Evolutionary conservation across 352 stramenopile species (phyloP).

Genomic region (Pythium utonaiense): DNA sequence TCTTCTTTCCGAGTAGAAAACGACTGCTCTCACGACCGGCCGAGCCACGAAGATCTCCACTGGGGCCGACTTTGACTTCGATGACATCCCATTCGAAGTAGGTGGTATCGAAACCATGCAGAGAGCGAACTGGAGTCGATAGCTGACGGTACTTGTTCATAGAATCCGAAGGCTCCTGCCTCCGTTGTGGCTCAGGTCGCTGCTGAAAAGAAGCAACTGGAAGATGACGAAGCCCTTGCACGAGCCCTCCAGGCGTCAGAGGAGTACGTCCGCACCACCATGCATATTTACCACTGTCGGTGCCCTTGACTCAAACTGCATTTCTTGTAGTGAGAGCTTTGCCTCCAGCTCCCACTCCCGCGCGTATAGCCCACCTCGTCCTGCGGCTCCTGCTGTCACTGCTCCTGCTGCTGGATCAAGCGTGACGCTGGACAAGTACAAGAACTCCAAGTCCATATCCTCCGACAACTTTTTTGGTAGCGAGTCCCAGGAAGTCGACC

Average conservation of each 20-base stretch:
- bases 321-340: constrained; percentile 20
- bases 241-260: constrained; percentile 77
- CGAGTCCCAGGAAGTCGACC: constrained; percentile 55
- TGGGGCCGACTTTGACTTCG: constrained; percentile 83
- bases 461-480: constrained; percentile 88
- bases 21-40: constrained; percentile 24
- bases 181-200: constrained; percentile 17
- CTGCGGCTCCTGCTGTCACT: background rate
- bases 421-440: constrained; percentile 89
- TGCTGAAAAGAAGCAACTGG: constrained; percentile 70
- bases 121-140: too few species aligned
- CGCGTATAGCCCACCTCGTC: constrained; percentile 17
- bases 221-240: constrained; percentile 83
- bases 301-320: too few species aligned
- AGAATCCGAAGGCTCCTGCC: constrained; percentile 65
- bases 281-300: too few species aligned
- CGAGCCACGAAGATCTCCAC: constrained; percentile 73
- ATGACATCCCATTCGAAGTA: constrained; percentile 86
- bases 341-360: constrained; percentile 7
- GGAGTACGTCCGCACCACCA: too few species aligned
- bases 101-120: background rate
- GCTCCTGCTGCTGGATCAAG: constrained; percentile 11
- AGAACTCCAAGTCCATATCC: constrained; percentile 90
- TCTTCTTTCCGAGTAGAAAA: constrained; percentile 25
- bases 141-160: background rate